Conservation (phyloP, 2,329 filamentous ascomycete genomes). For the Cladosporium sp. region DNA sequence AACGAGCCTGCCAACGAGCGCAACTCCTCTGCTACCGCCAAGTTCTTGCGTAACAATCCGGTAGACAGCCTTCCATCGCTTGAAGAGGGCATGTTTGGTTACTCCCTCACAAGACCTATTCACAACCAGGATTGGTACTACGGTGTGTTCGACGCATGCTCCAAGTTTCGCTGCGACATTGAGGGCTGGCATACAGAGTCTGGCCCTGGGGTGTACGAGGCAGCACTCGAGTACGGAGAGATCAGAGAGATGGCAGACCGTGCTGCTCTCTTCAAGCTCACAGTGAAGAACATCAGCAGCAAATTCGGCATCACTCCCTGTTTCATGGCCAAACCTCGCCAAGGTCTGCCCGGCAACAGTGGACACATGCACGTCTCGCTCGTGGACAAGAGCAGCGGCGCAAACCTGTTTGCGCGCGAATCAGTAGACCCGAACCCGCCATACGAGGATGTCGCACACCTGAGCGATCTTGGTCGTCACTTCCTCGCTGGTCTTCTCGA, state of each 20-base stretch:
- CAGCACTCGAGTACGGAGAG: constrained; percentile 87
- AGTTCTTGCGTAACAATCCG: constrained; percentile 73
- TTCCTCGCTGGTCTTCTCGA: constrained; percentile 90
- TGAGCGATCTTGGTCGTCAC: constrained; percentile 87
- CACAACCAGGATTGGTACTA: constrained; percentile 95
- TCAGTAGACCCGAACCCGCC: constrained; percentile 69
- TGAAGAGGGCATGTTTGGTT: constrained; percentile 95
- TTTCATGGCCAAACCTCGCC: constrained; percentile 97
- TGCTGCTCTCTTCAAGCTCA: constrained; percentile 90
- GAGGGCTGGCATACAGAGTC: constrained; percentile 97
- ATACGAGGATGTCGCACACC: constrained; percentile 73
- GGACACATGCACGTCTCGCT: constrained; percentile 95
- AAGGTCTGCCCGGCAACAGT: constrained; percentile 89
- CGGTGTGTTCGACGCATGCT: constrained; percentile 78
- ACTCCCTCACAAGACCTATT: constrained; percentile 81
- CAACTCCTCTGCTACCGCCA: constrained; percentile 69
- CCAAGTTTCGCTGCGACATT: constrained; percentile 75
- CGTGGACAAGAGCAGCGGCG: constrained; percentile 64
- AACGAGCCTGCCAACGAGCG: constrained; percentile 52
- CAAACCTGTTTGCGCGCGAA: constrained; percentile 80
- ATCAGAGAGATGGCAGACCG: constrained; percentile 88
- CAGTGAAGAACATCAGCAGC: constrained; percentile 83
- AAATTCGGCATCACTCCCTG: constrained; percentile 91
- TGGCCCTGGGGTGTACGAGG: constrained; percentile 92
- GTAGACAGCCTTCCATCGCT: constrained; percentile 73